Base-by-base conservation (phyloP, 2,329 filamentous ascomycete species). In the Venturia effusa region DNA sequence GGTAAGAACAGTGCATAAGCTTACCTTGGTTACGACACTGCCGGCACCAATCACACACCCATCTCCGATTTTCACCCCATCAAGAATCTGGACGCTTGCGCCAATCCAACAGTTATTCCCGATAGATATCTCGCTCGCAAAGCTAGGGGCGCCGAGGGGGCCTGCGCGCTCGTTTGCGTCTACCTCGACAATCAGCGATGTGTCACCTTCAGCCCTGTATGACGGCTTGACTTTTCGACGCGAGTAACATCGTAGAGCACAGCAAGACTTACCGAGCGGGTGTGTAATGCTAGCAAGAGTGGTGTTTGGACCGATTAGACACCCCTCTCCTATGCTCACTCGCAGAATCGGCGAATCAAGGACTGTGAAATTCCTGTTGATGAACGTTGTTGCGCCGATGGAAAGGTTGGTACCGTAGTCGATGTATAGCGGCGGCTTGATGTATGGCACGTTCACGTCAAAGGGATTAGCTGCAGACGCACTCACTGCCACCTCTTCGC, bases 141-240 rank as follows among this genome's bases (percentile, higher is more conserved):
- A 82, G 24, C 27, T 40, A 4, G 63, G 63, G 7, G 63, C 59
- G 0, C 91, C 91, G 15, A 83, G 79, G 0, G 82, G 86, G 0
- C 91, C 90, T 70, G 92, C 87, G 34, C 91, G 84, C 6, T 93
- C 68, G 0, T 80, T 81, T 0, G 89, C 89, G 69, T 95, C 89
- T 0, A 27, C 43, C 15, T 34, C 37, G 5, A 61, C 19, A 17
- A 3, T 40, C 15, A 41, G 43, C 37, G 10, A 15, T 62, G 43
- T 43, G 11, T 32, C 57, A 54, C 24, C 24, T 32, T 32, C 30
- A 54, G 43, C 43, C 40, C 24, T 54, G 24, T 19, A 30, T 30
- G 48, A 19, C 24, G 24, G 22, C 17, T 54, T 30, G 48, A 1
- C 10, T 54, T 22, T 27, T 22, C 7, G 37, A 39, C 37, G 45